Evolutionary conservation across 129 eudicot species (phyloP).

Genomic region (Cynara cardunculus): DNA sequence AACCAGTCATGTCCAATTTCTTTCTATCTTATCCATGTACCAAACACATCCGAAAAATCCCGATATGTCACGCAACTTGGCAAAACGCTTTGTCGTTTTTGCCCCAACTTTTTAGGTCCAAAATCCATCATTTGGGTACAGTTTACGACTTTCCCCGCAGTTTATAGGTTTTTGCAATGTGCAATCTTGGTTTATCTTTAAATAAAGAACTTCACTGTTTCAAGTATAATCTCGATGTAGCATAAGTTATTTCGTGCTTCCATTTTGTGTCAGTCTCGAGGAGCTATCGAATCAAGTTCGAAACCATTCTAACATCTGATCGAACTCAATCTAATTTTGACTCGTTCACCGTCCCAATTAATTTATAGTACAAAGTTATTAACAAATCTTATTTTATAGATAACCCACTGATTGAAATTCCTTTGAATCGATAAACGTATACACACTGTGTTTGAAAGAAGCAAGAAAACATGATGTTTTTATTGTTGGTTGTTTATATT

Average conservation of each 20-base stretch:
- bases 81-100: not conserved
- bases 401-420: not conserved
- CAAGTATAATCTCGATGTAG: no score
- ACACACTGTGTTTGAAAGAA: conserved; percentile 7
- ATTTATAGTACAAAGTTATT: no score
- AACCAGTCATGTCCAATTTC: no score
- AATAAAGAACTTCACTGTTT: no score
- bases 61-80: not conserved
- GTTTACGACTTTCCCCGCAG: not conserved
- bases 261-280: not conserved
- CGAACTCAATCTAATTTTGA: not conserved
- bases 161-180: not conserved
- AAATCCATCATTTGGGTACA: not conserved
- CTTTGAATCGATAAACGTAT: not conserved
- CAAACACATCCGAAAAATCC: not conserved
- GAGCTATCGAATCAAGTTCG: not conserved
- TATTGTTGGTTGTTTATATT: conserved; percentile 1
- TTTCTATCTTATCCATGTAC: no score
- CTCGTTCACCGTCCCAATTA: not conserved
- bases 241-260: not conserved
- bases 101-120: not conserved
- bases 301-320: not conserved
- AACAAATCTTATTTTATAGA: not conserved
- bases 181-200: not conserved
- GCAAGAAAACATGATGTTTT: not conserved